phyloP scores from a whole-genome alignment of 805 yeast species.

The Pichia eremophila region DNA sequence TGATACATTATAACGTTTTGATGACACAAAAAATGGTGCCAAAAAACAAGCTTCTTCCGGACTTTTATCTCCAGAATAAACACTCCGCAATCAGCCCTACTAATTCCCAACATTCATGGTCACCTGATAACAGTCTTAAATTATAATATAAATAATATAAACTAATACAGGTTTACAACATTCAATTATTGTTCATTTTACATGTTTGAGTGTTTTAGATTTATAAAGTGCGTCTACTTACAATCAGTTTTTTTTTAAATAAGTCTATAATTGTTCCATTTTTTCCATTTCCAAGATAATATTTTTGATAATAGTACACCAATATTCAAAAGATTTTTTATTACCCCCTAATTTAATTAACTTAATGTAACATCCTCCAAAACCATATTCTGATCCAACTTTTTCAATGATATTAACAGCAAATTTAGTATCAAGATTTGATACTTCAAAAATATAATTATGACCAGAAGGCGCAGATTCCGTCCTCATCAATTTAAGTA shows the following conservation, averaged over 20 bases:
- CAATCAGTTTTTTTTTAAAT: too few species aligned
- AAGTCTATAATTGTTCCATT: not conserved
- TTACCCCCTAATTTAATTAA: slow-evolving; percentile 16
- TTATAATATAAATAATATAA: too few species aligned
- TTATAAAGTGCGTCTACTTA: not conserved
- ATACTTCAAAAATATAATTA: slow-evolving; percentile 7
- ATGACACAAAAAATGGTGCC: too few species aligned
- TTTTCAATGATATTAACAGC: slow-evolving; percentile 18
- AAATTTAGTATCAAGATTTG: slow-evolving; percentile 7
- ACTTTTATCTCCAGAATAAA: too few species aligned
- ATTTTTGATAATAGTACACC: slow-evolving; percentile 12
- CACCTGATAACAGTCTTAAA: too few species aligned
- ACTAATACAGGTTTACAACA: too few species aligned
- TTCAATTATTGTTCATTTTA: too few species aligned
- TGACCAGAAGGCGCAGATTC: slow-evolving; percentile 1
- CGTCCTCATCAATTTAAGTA: not conserved
- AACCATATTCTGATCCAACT: slow-evolving; percentile 25
- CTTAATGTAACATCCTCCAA: slow-evolving; percentile 24
- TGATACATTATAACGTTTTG: too few species aligned
- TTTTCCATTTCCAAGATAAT: slow-evolving; percentile 4
- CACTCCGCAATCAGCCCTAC: too few species aligned
- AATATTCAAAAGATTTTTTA: slow-evolving; percentile 12
- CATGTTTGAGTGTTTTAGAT: too few species aligned
- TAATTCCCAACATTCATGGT: too few species aligned
- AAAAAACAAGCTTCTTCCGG: too few species aligned